Percentiles rank a stretch among this genome's conserved stretches.
Evolutionary conservation across 805 yeast genomes (phyloP).

Genomic region (Wickerhamiella nectarea): DNA sequence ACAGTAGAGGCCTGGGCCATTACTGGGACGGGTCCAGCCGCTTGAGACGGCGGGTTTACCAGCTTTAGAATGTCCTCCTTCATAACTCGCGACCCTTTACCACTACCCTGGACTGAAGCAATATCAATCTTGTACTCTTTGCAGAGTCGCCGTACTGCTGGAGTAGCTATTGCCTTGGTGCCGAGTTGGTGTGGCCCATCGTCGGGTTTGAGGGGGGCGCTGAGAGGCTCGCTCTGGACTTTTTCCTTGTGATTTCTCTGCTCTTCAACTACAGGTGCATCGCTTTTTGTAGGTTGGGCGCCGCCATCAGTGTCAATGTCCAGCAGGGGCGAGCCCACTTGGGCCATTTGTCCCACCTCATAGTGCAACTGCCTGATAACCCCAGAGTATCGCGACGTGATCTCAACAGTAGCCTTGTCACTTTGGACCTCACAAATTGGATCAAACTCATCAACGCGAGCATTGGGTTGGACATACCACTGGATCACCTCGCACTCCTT

Average conservation of each 20-base stretch:
- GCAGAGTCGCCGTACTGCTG: conserved; percentile 25
- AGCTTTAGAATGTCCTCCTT: conserved; percentile 26
- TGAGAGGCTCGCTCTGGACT: too few relatives aligned
- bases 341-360: conserved; percentile 27
- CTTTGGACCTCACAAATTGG: conserved; percentile 27
- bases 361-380: conserved; percentile 24
- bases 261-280: too few relatives aligned
- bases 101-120: conserved; percentile 21
- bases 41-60: too few relatives aligned
- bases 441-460: conserved; percentile 26
- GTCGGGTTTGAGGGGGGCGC: too few relatives aligned
- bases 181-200: too few relatives aligned
- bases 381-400: conserved; percentile 26
- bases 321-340: conserved; percentile 24
- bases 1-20: conserved; percentile 2
- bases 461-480: conserved; percentile 28
- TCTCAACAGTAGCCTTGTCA: conserved; percentile 27
- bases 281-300: too few relatives aligned
- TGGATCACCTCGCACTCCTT: conserved; percentile 28
- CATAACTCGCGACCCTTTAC: conserved; percentile 25
- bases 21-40: too few relatives aligned
- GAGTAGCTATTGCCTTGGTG: conserved; percentile 22
- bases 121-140: conserved; percentile 21
- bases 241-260: too few relatives aligned
- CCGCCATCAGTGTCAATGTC: conserved; percentile 24